Base-by-base conservation (phyloP, 805 yeast genomes). In the Sugiyamaella qingdaonensis region DNA sequence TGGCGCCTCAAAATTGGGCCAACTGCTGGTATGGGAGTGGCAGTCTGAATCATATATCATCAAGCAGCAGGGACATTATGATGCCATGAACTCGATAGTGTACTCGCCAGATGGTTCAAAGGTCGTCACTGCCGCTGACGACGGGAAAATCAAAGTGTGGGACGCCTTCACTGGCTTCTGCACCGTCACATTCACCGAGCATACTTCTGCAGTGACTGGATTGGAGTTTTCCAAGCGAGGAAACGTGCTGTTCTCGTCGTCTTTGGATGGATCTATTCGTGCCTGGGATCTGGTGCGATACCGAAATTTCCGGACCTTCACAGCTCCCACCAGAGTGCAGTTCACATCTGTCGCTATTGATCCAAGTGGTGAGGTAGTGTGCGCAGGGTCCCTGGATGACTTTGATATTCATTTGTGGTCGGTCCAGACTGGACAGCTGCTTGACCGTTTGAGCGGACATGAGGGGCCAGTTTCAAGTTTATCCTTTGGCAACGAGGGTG, bases 21-120 rank as follows among this genome's bases (percentile, higher is more conserved):
- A 94, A 71, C 73, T 94, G 54, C 72, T 94, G 53, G 99, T 94
- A 0, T 94, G 95, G 75, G 99, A 94, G 75, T 94, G 99, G 99
- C 97, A 94, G 72, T 87, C 96, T 3, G 99, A 94, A 68, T 88
- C 97, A 0, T 94, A 92, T 66, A 86, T 94, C 46, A 74, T 94
- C 59, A 91, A 92, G 66, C 99, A 94, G 67, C 99, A 94, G 70
- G 97, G 98, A 21, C 99, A 94, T 70, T 92, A 88, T 65, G 99
- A 94, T 68, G 76, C 96, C 0, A 80, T 90, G 68, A 92, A 89
- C 64, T 77, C 89, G 13, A 66, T 94, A 44, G 81, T 86, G 33
- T 94, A 94, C 64, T 88, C 97, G 0, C 97, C 97, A 0, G 99
- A 94, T 73, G 99, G 98, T 0, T 80, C 95, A 2, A 78, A 89